Conservation (phyloP, 345 rosid species). For the Eucalyptus decipiens region DNA sequence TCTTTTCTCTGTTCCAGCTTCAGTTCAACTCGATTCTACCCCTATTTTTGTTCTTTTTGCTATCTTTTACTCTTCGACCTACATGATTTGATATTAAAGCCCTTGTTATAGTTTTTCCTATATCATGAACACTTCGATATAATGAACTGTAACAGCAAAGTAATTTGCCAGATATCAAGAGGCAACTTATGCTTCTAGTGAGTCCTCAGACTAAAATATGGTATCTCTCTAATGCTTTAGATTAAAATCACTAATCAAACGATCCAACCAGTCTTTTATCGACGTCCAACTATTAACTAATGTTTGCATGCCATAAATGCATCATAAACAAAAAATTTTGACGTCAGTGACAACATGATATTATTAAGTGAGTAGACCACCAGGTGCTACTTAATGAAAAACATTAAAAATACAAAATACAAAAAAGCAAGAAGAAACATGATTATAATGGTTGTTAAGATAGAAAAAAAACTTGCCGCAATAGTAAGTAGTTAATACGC, state of each 20-base stretch:
- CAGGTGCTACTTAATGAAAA: neutral
- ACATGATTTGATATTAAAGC: neutral
- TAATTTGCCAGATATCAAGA: neutral
- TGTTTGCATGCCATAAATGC: neutral
- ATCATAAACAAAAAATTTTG: neutral
- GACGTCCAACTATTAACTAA: neutral
- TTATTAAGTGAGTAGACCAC: neutral
- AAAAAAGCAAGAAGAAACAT: neutral
- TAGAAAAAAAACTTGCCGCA: conserved; percentile 40
- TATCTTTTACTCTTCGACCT: neutral
- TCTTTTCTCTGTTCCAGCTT: neutral
- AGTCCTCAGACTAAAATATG: neutral
- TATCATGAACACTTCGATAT: neutral
- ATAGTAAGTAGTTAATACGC: conserved; percentile 86
- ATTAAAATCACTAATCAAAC: neutral
- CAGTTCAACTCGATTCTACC: neutral
- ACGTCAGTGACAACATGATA: neutral
- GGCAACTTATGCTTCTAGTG: neutral
- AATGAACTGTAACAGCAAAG: neutral
- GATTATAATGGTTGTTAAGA: neutral
- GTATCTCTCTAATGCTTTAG: neutral
- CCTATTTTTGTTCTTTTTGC: neutral
- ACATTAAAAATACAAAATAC: neutral
- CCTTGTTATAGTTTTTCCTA: neutral
- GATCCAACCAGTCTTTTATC: neutral